Evolutionary conservation across 768 basidiomycete genomes (phyloP).

Genomic region (Rossbeevera mucosa): DNA sequence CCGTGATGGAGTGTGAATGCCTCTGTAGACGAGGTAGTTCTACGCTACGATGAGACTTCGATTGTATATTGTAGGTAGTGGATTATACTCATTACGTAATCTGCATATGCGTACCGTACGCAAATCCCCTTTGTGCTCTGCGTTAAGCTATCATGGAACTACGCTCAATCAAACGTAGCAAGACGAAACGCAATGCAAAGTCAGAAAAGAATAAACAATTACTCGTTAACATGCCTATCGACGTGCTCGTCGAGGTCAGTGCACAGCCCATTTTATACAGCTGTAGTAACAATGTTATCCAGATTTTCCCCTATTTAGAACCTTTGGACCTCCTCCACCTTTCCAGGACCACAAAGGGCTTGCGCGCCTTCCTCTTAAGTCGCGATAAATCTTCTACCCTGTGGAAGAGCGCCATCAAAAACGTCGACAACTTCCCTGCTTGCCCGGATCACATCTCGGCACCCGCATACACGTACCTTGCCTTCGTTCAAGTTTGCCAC

Average conservation of each 20-base stretch:
- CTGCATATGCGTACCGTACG: too few relatives aligned
- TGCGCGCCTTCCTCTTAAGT: slow-evolving; percentile 26
- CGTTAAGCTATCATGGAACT: slow-evolving; percentile 2
- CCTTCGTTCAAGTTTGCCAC: slow-evolving; percentile 28
- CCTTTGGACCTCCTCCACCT: slow-evolving; percentile 33
- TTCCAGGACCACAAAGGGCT: slow-evolving; percentile 27
- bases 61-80: slow-evolving; percentile 13
- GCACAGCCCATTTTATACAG: background rate
- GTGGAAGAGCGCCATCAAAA: slow-evolving; percentile 27
- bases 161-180: background rate
- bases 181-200: background rate
- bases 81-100: background rate
- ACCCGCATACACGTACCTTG: slow-evolving; percentile 28
- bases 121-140: background rate
- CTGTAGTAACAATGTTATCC: background rate
- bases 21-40: slow-evolving; percentile 1
- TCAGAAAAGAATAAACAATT: background rate
- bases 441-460: slow-evolving; percentile 26
- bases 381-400: slow-evolving; percentile 11
- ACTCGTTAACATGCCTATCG: slow-evolving; percentile 11
- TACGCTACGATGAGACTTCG: slow-evolving; percentile 7
- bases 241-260: slow-evolving; percentile 13
- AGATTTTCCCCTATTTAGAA: slow-evolving; percentile 26
- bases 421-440: slow-evolving; percentile 22
- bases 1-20: slow-evolving; percentile 34